Base-by-base conservation (phyloP, 352 stramenopile species). In the Elongisporangium undulatum region DNA sequence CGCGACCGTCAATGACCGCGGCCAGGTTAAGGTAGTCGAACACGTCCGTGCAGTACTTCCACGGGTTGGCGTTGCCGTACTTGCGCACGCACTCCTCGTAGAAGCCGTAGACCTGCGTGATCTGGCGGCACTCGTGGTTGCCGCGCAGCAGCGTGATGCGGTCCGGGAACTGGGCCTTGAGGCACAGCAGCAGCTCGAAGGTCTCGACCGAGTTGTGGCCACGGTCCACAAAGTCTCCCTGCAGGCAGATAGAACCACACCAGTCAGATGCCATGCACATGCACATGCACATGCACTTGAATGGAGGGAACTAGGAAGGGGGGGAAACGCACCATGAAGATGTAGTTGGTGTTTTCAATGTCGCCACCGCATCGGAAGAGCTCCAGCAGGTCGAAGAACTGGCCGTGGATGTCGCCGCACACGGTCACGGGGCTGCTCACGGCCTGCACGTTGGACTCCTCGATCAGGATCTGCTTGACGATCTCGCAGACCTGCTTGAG, bases 41-140 rank as follows among this genome's bases (percentile, higher is more conserved):
- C 64, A 98, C 95, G 67, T 98, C 90, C 29, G 94, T 96, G 69
- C 92, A 98, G 72, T 98, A 97, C 69, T 97, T 93, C 95, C 95
- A 99, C 15, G 93, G 90, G 68, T 96, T 97, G 49, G 92, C 91
- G 70, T 98, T 98, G 60, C 95, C 96, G 72, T 98, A 99, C 78
- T 99, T 98, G 61, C 91, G 87, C 51, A 98, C 79, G 62, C 94
- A 98, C 74, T 99, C 96, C 69, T 98, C 96, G 68, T 98, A 98
- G 69, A 99, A 99, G 49, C 96, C 96, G 61, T 98, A 99, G 9
- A 98, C 91, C 82, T 98, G 94, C 59, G 96, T 99, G 68, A 98
- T 98, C 84, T 98, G 94, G 48, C 96, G 87, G 64, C 84, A 95
- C 78, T 97, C 88, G 71, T 96, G 90, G 68, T 96, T 96, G 52